phyloP scores from a whole-genome alignment of 345 rosid species.

The Trapa incisa region DNA sequence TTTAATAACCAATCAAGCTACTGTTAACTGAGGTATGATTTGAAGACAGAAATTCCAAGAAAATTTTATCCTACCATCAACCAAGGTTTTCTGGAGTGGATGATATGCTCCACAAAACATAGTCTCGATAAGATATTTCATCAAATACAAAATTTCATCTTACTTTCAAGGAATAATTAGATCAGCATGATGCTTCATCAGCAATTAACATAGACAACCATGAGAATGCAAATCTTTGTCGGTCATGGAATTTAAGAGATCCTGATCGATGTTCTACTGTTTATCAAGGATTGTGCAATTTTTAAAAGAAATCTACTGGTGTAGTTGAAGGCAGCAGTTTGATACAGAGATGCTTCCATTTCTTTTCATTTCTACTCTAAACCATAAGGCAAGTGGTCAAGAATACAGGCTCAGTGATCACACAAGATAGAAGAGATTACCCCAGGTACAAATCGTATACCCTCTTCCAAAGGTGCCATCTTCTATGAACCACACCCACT shows the following conservation, averaged over 20 bases:
- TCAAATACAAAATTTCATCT: no score
- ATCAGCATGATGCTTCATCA: background rate
- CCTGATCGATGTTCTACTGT: background rate
- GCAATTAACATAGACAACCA: background rate
- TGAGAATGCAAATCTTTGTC: background rate
- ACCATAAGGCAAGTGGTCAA: background rate
- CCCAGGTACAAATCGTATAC: constrained; percentile 85
- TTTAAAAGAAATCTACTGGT: background rate
- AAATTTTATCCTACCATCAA: background rate
- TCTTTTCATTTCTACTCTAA: background rate
- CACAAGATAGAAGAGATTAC: constrained; percentile 28
- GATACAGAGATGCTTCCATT: background rate
- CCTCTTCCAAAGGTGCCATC: constrained; percentile 99
- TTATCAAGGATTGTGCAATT: background rate
- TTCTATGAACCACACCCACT: constrained; percentile 81
- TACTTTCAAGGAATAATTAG: background rate
- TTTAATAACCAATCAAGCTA: background rate
- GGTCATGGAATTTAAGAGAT: background rate
- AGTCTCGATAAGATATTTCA: no score
- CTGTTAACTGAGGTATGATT: background rate
- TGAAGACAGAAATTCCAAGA: background rate
- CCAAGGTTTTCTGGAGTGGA: no score
- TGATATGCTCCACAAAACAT: no score
- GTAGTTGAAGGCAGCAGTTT: background rate
- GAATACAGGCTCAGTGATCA: constrained; percentile 2